Percentiles rank a stretch among this genome's conserved stretches.
phyloP scores from a whole-genome alignment of 208 protist genomes.

The Eutreptiella sp. region DNA sequence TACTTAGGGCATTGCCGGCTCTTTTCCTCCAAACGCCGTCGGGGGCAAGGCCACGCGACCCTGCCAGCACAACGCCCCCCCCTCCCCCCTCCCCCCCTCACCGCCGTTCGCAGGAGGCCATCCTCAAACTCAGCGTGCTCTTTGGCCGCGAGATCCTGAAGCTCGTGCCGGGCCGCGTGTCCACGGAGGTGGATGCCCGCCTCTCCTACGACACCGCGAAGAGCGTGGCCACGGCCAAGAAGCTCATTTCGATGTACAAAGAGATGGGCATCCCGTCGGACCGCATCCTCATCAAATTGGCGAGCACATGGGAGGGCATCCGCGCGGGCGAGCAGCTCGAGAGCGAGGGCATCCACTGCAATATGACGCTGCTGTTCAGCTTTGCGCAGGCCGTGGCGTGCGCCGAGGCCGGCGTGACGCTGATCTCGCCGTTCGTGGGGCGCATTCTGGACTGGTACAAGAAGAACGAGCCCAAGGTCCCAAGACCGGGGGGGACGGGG shows the following conservation, averaged over 20 bases:
- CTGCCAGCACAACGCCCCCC: too few relatives aligned
- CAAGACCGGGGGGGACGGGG: background rate
- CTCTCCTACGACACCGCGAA: constrained; percentile 89
- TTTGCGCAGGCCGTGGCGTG: constrained; percentile 86
- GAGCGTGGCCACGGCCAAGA: constrained; percentile 81
- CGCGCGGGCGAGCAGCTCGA: constrained; percentile 85
- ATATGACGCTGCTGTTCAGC: constrained; percentile 95
- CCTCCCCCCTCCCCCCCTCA: too few relatives aligned
- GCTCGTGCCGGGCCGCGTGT: constrained; percentile 90
- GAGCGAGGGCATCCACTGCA: constrained; percentile 90
- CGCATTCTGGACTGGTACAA: constrained; percentile 95
- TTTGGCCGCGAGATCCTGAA: constrained; percentile 95
- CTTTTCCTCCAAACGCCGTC: too few relatives aligned
- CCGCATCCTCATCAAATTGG: constrained; percentile 93
- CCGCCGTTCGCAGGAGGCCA: constrained; percentile 45
- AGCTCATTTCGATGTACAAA: constrained; percentile 88
- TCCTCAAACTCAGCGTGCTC: constrained; percentile 85
- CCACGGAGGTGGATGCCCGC: constrained; percentile 91
- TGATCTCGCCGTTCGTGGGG: constrained; percentile 94
- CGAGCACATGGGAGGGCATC: constrained; percentile 95
- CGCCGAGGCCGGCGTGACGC: constrained; percentile 83
- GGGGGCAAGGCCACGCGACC: too few relatives aligned
- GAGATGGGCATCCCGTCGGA: constrained; percentile 76
- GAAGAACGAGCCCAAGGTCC: constrained; percentile 45
- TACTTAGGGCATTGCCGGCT: too few relatives aligned